Base-by-base conservation (phyloP, 2,329 filamentous ascomycete genomes). In the Bipolaris bicolor region DNA sequence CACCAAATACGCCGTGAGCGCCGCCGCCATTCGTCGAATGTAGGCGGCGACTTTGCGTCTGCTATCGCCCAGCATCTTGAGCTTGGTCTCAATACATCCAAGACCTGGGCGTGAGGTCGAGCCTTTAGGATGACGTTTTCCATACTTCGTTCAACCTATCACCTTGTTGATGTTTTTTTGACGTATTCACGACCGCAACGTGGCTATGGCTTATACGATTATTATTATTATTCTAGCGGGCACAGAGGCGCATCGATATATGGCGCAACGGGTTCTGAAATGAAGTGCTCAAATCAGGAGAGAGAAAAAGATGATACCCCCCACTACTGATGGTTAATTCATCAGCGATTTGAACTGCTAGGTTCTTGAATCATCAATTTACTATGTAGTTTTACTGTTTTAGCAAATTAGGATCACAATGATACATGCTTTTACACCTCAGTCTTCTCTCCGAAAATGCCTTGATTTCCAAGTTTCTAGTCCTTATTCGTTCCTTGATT, bases 1-100 rank as follows among this genome's bases (percentile, higher is more conserved):
- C 77, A 76, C 59, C 80, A 84, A 67, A 76, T 81, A 49, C 78
- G 78, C 52, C 69, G 75, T 51, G 77, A 80, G 60, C 73, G 76
- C 43, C 71, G 77, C 44, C 71, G 76, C 34, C 72, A 75, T 15
- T 76, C 73, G 9, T 76, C 75, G 16, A 71, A 69, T 29, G 63
- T 64, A 11, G 71, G 74, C 52, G 65, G 72, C 24, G 71, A 75
- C 50, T 69, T 76, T 49, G 73, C 74, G 10, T 68, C 69, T 7
- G 68, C 70, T 20, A 76, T 76, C 22, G 74, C 75, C 15, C 72
- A 74, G 43, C 69, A 75, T 37, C 62, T 76, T 29, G 72, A 73
- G 45, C 60, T 72, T 52, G 62, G 65, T 33, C 51, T 70, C 36
- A 61, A 64, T 22, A 53, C 67, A n/a, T 68, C 65, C 39, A 73